Conservation (phyloP, 1,284 basidiomycete genomes). For the Heterobasidion irregulare region DNA sequence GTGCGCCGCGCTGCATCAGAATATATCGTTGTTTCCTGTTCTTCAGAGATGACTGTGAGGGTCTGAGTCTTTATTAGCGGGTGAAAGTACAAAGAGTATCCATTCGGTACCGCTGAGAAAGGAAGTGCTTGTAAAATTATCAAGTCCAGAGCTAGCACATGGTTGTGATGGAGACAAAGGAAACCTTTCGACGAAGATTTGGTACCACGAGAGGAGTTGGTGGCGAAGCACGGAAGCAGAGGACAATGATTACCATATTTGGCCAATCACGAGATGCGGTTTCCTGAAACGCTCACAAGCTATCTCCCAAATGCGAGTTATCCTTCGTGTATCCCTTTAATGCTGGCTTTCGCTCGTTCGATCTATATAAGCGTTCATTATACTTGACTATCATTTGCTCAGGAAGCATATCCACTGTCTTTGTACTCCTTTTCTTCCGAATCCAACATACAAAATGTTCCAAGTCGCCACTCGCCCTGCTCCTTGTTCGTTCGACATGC, state of each 20-base stretch:
- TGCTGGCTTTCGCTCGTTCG: not conserved
- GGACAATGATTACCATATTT: too few relatives aligned
- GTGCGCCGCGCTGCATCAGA: too few relatives aligned
- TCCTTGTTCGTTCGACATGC: constrained; percentile 14
- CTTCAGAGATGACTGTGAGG: too few relatives aligned
- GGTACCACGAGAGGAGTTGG: not conserved
- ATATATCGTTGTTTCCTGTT: too few relatives aligned
- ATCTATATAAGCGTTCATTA: constrained; percentile 11
- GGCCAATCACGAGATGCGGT: not conserved
- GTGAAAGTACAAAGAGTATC: too few relatives aligned
- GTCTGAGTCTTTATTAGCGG: too few relatives aligned
- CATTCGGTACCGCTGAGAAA: not conserved
- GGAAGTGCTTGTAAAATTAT: not conserved
- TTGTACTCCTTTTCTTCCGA: not conserved
- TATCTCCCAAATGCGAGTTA: constrained; percentile 11
- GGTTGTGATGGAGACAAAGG: not conserved
- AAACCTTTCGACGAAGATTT: not conserved
- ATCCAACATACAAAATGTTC: constrained; percentile 33
- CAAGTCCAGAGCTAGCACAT: not conserved
- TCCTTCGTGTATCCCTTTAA: constrained; percentile 7
- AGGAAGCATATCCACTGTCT: constrained; percentile 5
- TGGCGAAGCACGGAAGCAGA: not conserved
- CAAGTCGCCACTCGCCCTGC: constrained; percentile 38
- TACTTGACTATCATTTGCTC: constrained; percentile 10
- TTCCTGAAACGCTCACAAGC: constrained; percentile 9